Evolutionary conservation across 371 early-diverging fungal genomes (phyloP), one percentile per base, ranked within the genome.

Genomic region (Circinella umbellata): DNA sequence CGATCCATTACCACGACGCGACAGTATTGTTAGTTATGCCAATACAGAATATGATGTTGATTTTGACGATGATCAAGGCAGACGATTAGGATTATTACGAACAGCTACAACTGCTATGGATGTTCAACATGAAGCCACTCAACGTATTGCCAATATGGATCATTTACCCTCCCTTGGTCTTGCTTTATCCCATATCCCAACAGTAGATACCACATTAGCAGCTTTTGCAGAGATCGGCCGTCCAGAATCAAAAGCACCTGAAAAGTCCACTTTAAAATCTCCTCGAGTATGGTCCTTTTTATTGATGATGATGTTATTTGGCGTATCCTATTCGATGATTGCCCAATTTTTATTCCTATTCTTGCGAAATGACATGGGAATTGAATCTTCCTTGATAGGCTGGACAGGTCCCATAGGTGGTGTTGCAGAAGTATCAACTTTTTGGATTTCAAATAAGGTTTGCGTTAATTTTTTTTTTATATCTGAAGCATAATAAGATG

Each of bases 361-460:
- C 42, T 60, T 78, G 13, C 74, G 71, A 36, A 78, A 82, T 38
- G 76, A 82, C 49, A 60, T 82, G 18, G 66, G 69, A 2, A 67
- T 80, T 35, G 72, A 76, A 6, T 62, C 83, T 1, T 69, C 77
- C 1, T 59, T 76, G 4, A 78, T 82, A 20, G 83, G 83, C 13
- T 80, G 78, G 79, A 80, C 80, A n/a, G 83, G 83, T 13, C 83
- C 83, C 20, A 70, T 82, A 35, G 80, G 76, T 46, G 83, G 83
- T 42, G 48, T 82, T 15, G 75, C 79, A 4, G 83, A 82, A 73
- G 80, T 82, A 9, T 66, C 73, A 1, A 82, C 80, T 1, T 82
- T 82, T 59, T 82, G 79, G 70, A 54, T 80, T 18, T 82, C 83
- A 3, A 73, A 77, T 34, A 61, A 75, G 72, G 83, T 80, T 72